Base-by-base conservation (phyloP, 2,329 filamentous ascomycete species). In the Fulvia fulva region DNA sequence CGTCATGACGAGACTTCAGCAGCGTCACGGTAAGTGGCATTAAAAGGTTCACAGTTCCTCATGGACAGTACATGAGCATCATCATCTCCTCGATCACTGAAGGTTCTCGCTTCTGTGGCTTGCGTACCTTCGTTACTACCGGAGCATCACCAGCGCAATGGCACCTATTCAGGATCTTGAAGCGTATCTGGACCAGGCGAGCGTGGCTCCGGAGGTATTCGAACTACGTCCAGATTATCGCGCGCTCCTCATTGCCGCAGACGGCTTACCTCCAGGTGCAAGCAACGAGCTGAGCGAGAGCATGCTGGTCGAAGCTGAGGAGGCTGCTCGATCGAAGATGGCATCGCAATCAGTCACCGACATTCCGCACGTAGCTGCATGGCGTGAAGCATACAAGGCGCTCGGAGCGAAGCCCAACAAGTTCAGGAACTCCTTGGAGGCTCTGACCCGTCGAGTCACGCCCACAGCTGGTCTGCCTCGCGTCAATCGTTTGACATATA, bases 381-480 rank as follows among this genome's bases (percentile, higher is more conserved):
- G 74, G 74, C 65, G 73, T 41, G 70, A 72, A 50, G 64, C 74
- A 9, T 76, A 76, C 62, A 76, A 75, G 32, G 56, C 67, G 11
- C 76, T 76, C 51, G 73, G 74, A 16, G 70, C 73, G 14, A 76
- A 75, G 55, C 74, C 73, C 1, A 69, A 74, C 30, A 74, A 74
- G 52, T 68, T 65, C 1, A 68, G 69, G 28, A 74, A 73, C 59
- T 76, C 73, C 25, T 65, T 76, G 1, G 73, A 76, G 60, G 69
- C 75, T 0, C 51, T 74, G 7, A 71, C 71, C 2, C 70, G 74
- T 1, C 70, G 74, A 11, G 66, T 67, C 12, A 68, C 71, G 6
- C 30, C 30, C 6, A 34, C 30, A 9, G 56, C 43, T 14, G 73
- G 73, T 0, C 49, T 76, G 5, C 73, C 74, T 0, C 66, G 74